Base-by-base conservation (phyloP, 768 basidiomycete genomes). In the Terana coerulea region DNA sequence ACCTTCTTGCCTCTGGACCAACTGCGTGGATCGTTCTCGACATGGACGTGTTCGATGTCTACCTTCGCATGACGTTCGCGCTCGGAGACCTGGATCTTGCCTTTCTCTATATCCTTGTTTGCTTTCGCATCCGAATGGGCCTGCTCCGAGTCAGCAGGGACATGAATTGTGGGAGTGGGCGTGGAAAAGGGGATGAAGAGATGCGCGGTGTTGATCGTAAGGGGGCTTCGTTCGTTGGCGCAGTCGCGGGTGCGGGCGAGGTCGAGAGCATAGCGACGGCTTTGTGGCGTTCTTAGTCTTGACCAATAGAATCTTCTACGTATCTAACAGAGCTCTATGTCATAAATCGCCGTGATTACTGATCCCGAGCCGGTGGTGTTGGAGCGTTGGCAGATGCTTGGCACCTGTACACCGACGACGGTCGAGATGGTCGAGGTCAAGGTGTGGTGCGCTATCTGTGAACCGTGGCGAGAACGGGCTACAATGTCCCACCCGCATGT, bases 1-100 rank as follows among this genome's bases (percentile, higher is more conserved):
- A 65, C 64, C 56, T 66, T 66, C 9, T 61, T 61, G 17, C 54
- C 36, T 17, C 52, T 57, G 1, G 64, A 61, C 64, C 64, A 66
- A 25, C 46, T 44, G 5, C 64, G 55, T 1, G 64, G 64, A 49
- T 66, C 64, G 40, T 66, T 61, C 5, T 40, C 48, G 0, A 66
- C 64, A 4, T 46, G 29, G 3, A 57, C 63, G 47, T 66, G 64
- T 31, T 66, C 64, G 17, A 66, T 66, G 47, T 66, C 64, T 24
- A 28, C 5, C 19, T 49, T 40, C 4, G 19, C 7, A 1, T 25
- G 35, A 34, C 33, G 33, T 34, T 10, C 33, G 10, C 10, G 8
- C 47, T 4, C 12, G 26, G 7, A 29, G 8, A 9, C 31, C 35
- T 1, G 29, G 35, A 34, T 34, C 14, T 37, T 28, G 25, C 47